phyloP scores from a whole-genome alignment of 345 rosid genomes.

The Turritis glabra region DNA sequence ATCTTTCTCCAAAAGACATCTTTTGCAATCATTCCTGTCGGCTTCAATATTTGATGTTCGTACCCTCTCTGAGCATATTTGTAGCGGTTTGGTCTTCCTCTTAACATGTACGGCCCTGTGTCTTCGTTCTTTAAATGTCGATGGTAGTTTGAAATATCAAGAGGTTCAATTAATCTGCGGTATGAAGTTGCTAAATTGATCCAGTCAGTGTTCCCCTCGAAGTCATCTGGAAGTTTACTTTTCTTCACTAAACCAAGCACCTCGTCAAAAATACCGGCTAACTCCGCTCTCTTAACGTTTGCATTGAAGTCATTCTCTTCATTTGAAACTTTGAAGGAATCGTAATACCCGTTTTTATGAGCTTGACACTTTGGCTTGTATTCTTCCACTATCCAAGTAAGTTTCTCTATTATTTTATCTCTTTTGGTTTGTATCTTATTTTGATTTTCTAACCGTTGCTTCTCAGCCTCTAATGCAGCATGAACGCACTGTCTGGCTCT shows the following conservation, averaged over 20 bases:
- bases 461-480: conserved; percentile 60
- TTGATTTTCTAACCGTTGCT: conserved; percentile 48
- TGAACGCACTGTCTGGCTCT: conserved; percentile 59
- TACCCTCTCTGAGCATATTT: conserved; percentile 61
- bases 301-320: conserved; percentile 56
- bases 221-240: conserved; percentile 63
- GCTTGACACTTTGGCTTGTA: conserved; percentile 46
- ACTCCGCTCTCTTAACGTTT: conserved; percentile 62
- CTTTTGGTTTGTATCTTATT: conserved; percentile 19
- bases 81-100: conserved; percentile 73
- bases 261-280: conserved; percentile 79
- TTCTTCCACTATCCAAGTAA: conserved; percentile 13
- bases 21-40: background rate
- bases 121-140: conserved; percentile 78
- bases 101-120: conserved; percentile 65
- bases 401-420: background rate
- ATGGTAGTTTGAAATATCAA: conserved; percentile 79
- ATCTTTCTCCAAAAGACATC: background rate
- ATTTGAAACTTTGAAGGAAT: conserved; percentile 55
- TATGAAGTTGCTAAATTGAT: conserved; percentile 47
- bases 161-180: conserved; percentile 65
- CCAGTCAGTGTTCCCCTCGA: conserved; percentile 50
- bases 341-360: conserved; percentile 54
- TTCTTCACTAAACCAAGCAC: conserved; percentile 63
- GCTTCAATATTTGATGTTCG: conserved; percentile 46